These are phyloP conservation scores for Endocalyx cinctus DNA, from an alignment of 2,329 filamentous ascomycete species.

Conservation along the genomic window DNA sequence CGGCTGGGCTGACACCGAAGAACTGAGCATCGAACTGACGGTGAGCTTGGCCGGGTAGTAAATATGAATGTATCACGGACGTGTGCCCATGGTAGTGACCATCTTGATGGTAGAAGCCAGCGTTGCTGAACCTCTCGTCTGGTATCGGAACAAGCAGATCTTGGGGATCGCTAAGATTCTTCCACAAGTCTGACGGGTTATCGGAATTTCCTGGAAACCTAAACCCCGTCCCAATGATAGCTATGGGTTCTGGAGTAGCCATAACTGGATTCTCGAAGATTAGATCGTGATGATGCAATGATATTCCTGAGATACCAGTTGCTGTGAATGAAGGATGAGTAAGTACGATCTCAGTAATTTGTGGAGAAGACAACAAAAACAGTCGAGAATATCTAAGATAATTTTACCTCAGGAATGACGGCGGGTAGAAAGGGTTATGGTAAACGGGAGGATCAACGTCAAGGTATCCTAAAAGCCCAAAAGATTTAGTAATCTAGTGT, in stretches of 20 bases:
- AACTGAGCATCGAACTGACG: slow-evolving; percentile 13
- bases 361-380: background rate
- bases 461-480: too few species aligned
- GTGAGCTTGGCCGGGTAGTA: slow-evolving; percentile 31
- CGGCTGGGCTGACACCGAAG: slow-evolving; percentile 11
- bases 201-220: slow-evolving; percentile 10
- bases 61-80: slow-evolving; percentile 28
- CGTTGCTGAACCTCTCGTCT: slow-evolving; percentile 26
- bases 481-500: too few species aligned
- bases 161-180: slow-evolving; percentile 7
- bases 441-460: too few species aligned
- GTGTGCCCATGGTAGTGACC: slow-evolving; percentile 27
- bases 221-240: slow-evolving; percentile 13
- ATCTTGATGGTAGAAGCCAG: slow-evolving; percentile 29
- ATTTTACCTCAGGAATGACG: background rate
- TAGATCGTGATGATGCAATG: too few species aligned
- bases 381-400: background rate
- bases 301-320: background rate
- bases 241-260: slow-evolving; percentile 11
- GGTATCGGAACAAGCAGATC: slow-evolving; percentile 20
- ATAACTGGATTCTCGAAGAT: too few species aligned
- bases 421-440: too few species aligned
- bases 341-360: background rate
- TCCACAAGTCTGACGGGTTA: slow-evolving; percentile 13
- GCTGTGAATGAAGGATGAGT: background rate